Conservation (phyloP, 2,329 filamentous ascomycete species). For the Monosporascus sp. region DNA sequence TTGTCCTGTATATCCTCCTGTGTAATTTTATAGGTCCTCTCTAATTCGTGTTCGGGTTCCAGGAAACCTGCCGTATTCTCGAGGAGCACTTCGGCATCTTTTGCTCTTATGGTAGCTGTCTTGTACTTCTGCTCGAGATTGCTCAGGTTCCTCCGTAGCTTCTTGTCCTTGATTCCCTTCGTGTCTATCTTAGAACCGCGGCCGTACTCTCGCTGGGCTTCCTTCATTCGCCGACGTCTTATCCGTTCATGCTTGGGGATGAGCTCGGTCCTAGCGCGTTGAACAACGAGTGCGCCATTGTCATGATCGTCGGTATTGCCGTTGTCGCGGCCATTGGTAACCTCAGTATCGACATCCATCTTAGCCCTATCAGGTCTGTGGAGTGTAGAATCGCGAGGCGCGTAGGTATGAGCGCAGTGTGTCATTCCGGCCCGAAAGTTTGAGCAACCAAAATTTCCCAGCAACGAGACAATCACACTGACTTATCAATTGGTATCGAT, state of each 20-base stretch:
- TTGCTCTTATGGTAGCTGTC: slow-evolving; percentile 74
- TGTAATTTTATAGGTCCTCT: slow-evolving; percentile 86
- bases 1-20: slow-evolving; percentile 77
- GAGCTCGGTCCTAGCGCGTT: slow-evolving; percentile 46
- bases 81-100: slow-evolving; percentile 90
- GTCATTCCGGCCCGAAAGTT: not conserved
- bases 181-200: slow-evolving; percentile 72
- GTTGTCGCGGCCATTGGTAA: slow-evolving; percentile 20
- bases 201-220: slow-evolving; percentile 75
- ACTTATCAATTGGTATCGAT: not conserved
- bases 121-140: slow-evolving; percentile 78
- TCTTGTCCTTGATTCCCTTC: slow-evolving; percentile 78
- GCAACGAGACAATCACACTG: not conserved
- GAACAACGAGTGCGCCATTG: slow-evolving; percentile 50
- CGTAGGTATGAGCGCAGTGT: not conserved
- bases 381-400: not conserved
- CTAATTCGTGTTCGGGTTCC: slow-evolving; percentile 81
- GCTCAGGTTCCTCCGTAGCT: slow-evolving; percentile 75
- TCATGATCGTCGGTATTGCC: slow-evolving; percentile 33
- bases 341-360: slow-evolving; percentile 23
- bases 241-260: slow-evolving; percentile 46
- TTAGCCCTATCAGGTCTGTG: slow-evolving; percentile 1
- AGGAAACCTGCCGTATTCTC: slow-evolving; percentile 84
- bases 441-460: slow-evolving; percentile 14
- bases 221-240: slow-evolving; percentile 46